These are phyloP conservation scores for Schizopora paradoxa DNA, from an alignment of 1,284 basidiomycete species.

Conservation along the genomic window DNA sequence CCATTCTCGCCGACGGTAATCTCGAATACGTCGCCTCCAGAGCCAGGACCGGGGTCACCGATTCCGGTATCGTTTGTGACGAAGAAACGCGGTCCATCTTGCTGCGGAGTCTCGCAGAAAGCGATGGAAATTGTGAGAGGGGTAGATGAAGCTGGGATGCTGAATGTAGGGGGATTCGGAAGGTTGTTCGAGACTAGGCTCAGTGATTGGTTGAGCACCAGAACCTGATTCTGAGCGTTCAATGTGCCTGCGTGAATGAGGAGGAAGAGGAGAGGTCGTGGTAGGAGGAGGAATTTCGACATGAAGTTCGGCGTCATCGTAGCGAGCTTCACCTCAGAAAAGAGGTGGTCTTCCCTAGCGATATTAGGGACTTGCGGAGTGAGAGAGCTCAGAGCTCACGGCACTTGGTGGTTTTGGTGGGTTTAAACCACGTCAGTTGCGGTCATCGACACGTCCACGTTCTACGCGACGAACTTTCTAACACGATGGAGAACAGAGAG, in stretches of 20 bases:
- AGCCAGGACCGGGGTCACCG: slow-evolving; percentile 36
- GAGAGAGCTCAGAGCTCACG: no score
- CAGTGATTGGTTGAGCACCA: slow-evolving; percentile 12
- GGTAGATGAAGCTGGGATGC: slow-evolving; percentile 32
- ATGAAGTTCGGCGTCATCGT: no score
- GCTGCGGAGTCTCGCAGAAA: slow-evolving; percentile 37
- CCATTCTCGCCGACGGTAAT: slow-evolving; percentile 44
- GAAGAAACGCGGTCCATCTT: slow-evolving; percentile 43
- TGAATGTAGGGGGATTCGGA: slow-evolving; percentile 23
- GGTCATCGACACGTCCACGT: no score
- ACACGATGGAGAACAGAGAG: no score
- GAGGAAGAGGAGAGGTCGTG: slow-evolving; percentile 3
- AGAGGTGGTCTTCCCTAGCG: no score
- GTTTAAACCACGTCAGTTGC: no score
- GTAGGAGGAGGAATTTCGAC: no score
- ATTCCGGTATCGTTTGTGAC: slow-evolving; percentile 46
- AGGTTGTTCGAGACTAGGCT: slow-evolving; percentile 3
- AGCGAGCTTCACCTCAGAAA: no score
- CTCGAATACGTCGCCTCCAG: slow-evolving; percentile 44
- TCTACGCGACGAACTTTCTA: no score
- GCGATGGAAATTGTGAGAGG: slow-evolving; percentile 52
- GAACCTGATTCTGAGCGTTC: slow-evolving; percentile 5
- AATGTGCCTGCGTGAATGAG: background rate
- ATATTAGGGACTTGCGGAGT: no score
- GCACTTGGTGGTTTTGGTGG: no score